phyloP scores from a whole-genome alignment of 2,329 filamentous ascomycete genomes.

The Cryoendolithus antarcticus region DNA sequence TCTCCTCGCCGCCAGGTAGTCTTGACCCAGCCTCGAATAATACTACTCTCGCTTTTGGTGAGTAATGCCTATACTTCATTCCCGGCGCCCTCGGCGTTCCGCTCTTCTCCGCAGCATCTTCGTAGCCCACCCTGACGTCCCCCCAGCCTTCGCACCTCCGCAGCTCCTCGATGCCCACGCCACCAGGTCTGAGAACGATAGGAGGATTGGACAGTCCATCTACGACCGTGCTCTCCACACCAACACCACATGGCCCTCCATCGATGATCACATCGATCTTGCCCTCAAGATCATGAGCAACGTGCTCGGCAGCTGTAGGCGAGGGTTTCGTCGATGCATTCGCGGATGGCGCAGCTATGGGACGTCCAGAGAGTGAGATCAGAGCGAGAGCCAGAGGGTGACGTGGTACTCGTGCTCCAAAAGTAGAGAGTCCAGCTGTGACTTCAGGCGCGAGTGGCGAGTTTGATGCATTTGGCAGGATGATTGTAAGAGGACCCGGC shows the following conservation, averaged over 20 bases:
- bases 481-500: slow-evolving; percentile 86
- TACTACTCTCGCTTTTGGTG: slow-evolving; percentile 67
- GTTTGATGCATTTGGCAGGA: slow-evolving; percentile 61
- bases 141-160: slow-evolving; percentile 69
- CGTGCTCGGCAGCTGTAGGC: slow-evolving; percentile 81
- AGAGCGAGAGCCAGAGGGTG: slow-evolving; percentile 75
- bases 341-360: slow-evolving; percentile 82
- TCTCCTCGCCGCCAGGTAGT: slow-evolving; percentile 12
- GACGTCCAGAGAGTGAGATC: slow-evolving; percentile 65
- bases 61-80: slow-evolving; percentile 99
- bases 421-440: slow-evolving; percentile 71
- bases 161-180: slow-evolving; percentile 71
- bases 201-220: slow-evolving; percentile 77
- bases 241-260: slow-evolving; percentile 73
- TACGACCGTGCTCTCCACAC: slow-evolving; percentile 93
- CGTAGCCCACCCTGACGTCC: slow-evolving; percentile 62
- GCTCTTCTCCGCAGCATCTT: slow-evolving; percentile 56
- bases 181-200: slow-evolving; percentile 72
- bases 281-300: slow-evolving; percentile 70
- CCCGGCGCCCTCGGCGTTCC: slow-evolving; percentile 71
- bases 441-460: slow-evolving; percentile 78
- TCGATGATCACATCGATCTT: slow-evolving; percentile 80
- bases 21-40: slow-evolving; percentile 49
- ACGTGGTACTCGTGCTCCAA: slow-evolving; percentile 81
- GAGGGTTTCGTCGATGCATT: slow-evolving; percentile 91